A percentile compares a stretch with the other conserved stretches of the same genome.
phyloP scores from a whole-genome alignment of 148 eudicot genomes.

The Dianthus caryophyllus region DNA sequence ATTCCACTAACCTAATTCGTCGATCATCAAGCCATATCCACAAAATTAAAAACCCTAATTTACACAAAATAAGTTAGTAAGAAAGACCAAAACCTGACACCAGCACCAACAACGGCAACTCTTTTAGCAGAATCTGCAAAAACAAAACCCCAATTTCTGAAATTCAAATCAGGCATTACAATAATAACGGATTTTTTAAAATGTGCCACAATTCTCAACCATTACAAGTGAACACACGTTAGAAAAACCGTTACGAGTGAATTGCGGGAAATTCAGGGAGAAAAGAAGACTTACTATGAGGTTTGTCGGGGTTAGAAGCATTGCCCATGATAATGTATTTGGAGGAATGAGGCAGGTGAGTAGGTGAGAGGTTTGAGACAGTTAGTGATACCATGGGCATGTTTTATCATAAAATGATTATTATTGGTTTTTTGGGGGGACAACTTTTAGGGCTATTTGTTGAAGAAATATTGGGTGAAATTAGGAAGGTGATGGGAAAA shows the following conservation, averaged over 20 bases:
- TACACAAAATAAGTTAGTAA: neutral
- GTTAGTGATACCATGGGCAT: constrained; percentile 21
- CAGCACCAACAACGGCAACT: constrained; percentile 97
- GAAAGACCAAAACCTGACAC: constrained; percentile 52
- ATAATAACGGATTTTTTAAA: no score
- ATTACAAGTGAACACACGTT: neutral
- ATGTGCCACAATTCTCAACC: neutral
- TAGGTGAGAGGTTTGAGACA: constrained; percentile 9
- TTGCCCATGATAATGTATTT: constrained; percentile 21
- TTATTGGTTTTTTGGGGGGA: neutral
- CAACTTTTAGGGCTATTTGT: neutral
- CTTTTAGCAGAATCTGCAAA: constrained; percentile 58
- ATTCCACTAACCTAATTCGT: no score
- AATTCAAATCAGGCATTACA: no score
- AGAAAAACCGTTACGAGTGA: neutral
- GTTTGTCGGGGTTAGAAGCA: constrained; percentile 14
- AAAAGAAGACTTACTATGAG: constrained; percentile 8
- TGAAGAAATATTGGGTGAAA: no score
- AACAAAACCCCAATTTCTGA: no score
- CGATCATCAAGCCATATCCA: no score
- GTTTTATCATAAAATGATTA: neutral
- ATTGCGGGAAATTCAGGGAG: neutral
- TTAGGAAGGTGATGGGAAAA: no score
- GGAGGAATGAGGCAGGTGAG: constrained; percentile 9
- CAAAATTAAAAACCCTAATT: neutral